These are phyloP conservation scores for Xylariaceae sp. DNA, from an alignment of 2,329 filamentous ascomycete species.

Conservation along the genomic window DNA sequence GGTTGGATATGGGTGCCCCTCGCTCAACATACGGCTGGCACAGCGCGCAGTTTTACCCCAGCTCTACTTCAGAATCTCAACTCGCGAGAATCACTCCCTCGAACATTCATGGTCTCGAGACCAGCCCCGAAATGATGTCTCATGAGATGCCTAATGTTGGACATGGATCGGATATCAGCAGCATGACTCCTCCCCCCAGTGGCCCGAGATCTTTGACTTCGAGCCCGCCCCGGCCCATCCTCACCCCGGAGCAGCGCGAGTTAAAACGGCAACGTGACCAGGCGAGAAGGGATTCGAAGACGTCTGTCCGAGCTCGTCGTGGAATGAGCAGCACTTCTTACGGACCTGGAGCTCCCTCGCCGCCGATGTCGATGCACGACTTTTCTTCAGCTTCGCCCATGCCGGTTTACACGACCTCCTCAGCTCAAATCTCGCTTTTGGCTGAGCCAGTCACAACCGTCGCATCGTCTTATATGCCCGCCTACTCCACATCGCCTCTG, in stretches of 20 bases:
- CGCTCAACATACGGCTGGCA: constrained; percentile 48
- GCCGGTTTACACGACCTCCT: constrained; percentile 48
- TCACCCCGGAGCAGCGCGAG: constrained; percentile 57
- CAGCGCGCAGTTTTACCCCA: constrained; percentile 24
- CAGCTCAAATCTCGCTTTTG: constrained; percentile 47
- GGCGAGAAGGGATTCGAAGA: constrained; percentile 53
- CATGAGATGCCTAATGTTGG: constrained; percentile 45
- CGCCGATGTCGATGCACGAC: constrained; percentile 40
- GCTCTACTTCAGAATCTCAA: neutral
- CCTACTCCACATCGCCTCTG: constrained; percentile 44
- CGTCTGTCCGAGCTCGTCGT: constrained; percentile 46
- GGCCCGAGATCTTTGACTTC: constrained; percentile 50
- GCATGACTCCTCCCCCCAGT: constrained; percentile 45
- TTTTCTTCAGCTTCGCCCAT: constrained; percentile 39
- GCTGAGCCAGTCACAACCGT: constrained; percentile 45
- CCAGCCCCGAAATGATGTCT: constrained; percentile 36
- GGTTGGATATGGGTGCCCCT: constrained; percentile 46
- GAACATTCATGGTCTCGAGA: constrained; percentile 33
- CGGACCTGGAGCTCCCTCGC: constrained; percentile 35
- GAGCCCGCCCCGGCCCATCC: constrained; percentile 50
- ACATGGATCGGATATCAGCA: constrained; percentile 44
- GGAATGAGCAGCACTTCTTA: constrained; percentile 43
- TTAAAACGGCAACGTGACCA: constrained; percentile 57
- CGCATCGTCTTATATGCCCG: constrained; percentile 42
- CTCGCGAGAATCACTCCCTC: constrained; percentile 5